These are phyloP conservation scores for Juglanconis oblonga DNA, from an alignment of 2,329 filamentous ascomycete genomes.

Conservation along the genomic window DNA sequence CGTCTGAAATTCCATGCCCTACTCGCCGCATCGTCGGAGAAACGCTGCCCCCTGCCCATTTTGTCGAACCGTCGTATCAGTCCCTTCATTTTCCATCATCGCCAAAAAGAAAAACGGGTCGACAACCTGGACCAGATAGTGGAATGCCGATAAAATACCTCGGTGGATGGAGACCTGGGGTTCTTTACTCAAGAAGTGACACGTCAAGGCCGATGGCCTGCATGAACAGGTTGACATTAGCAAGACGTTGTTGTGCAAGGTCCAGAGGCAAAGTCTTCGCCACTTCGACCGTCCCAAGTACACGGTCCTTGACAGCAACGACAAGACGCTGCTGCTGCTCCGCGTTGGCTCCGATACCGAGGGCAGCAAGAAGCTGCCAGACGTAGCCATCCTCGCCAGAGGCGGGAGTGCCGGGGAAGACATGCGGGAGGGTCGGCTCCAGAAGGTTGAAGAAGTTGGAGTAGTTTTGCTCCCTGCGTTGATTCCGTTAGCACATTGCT, in stretches of 20 bases:
- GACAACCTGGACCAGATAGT: neutral
- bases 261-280: constrained; percentile 86
- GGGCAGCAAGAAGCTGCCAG: constrained; percentile 95
- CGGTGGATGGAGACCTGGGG: neutral
- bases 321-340: constrained; percentile 95
- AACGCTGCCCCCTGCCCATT: neutral
- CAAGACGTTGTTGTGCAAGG: constrained; percentile 77
- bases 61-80: neutral
- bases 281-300: constrained; percentile 89
- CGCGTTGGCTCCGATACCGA: constrained; percentile 88
- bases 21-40: neutral
- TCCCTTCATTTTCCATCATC: neutral
- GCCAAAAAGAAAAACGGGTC: neutral
- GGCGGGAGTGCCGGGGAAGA: constrained; percentile 90
- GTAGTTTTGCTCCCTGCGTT: constrained; percentile 67
- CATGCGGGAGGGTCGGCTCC: constrained; percentile 76
- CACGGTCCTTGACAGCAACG: constrained; percentile 92
- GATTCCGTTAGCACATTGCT: constrained; percentile 29
- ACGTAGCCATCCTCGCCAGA: constrained; percentile 92
- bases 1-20: neutral
- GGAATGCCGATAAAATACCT: neutral
- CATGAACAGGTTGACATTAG: constrained; percentile 98
- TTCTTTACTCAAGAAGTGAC: constrained; percentile 56
- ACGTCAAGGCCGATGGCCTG: constrained; percentile 98
- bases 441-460: constrained; percentile 83